phyloP scores from a whole-genome alignment of 495 filamentous ascomycete genomes.

The Aspergillus ellipticus region DNA sequence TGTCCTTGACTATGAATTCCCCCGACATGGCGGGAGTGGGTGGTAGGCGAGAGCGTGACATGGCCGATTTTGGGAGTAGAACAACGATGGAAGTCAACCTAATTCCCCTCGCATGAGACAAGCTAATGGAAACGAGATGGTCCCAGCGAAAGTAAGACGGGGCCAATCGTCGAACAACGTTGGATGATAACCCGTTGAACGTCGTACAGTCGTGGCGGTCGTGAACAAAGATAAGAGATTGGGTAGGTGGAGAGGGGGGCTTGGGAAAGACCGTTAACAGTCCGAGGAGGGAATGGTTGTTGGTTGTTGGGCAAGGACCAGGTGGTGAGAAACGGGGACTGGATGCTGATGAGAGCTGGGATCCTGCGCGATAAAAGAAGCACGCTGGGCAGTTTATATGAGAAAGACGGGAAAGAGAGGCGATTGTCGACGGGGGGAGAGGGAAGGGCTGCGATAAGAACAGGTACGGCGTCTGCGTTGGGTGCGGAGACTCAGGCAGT shows the following conservation, averaged over 20 bases:
- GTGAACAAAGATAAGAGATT: neutral
- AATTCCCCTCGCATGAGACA: neutral
- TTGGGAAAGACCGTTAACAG: neutral
- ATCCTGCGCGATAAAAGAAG: neutral
- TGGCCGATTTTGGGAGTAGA: conserved; percentile 30
- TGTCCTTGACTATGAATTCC: conserved; percentile 76
- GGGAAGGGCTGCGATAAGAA: neutral
- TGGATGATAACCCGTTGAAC: neutral
- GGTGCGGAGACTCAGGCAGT: neutral
- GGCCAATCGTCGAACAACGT: neutral
- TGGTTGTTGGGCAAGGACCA: too few relatives aligned
- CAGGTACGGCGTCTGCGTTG: neutral
- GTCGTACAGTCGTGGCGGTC: conserved; percentile 1
- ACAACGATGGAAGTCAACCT: neutral
- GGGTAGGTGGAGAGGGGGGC: neutral
- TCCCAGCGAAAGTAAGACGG: neutral
- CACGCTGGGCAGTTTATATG: neutral
- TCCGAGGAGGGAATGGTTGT: neutral
- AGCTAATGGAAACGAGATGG: neutral
- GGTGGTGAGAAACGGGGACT: too few relatives aligned
- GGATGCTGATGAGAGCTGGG: neutral
- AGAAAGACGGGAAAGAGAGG: neutral
- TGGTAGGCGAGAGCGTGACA: conserved; percentile 69
- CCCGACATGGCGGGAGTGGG: conserved; percentile 84
- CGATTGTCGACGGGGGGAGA: neutral